Evolutionary conservation across 2,329 filamentous ascomycete species (phyloP), one percentile per base, ranked within the genome.

Genomic region (Ascochyta koolunga): DNA sequence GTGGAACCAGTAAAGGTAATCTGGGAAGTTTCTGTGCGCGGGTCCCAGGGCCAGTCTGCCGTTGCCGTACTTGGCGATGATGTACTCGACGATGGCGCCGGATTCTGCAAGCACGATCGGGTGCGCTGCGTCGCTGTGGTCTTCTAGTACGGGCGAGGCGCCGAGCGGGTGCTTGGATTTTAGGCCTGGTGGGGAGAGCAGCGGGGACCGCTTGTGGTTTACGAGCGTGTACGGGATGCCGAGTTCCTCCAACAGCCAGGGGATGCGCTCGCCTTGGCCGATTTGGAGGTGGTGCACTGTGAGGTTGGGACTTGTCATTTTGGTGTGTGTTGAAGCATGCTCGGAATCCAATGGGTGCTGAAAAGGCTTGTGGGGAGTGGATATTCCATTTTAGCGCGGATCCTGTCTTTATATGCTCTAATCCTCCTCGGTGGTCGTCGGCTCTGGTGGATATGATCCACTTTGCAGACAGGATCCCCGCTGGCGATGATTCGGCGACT

Each of bases 1-100:
- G 67, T 88, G 83, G 64, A 84, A 83, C 85, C 85, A 89, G 75
- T 85, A 88, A 1, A 89, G 65, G 59, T 85, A 89, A 44, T 86
- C 79, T 2, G 83, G 75, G 58, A 86, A 89, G 38, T 78, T 76
- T 15, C 77, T 69, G 44, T 83, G 72, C 0, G 68, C 61, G 0
- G 82, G 80, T 0, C 62, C 42, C 0, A 86, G 60, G 9, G 79
- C 73, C 0, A 89, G 73, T 11, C 70, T 72, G 5, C 84, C 83
- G 5, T 66, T 57, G 29, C 56, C 72, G 48, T 87, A 77, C 38
- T 79, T 80, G 61, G 79, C 71, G 55, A 81, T 75, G 63, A 89
- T 83, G 74, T 89, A 89, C 50, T 89, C 85, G 39, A 82, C 74
- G 56, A 82, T 83, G 2, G 86, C 86, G 49, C 78, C 79, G 18